Base-by-base conservation (phyloP, 768 basidiomycete species). In the Ephemerocybe angulata region DNA sequence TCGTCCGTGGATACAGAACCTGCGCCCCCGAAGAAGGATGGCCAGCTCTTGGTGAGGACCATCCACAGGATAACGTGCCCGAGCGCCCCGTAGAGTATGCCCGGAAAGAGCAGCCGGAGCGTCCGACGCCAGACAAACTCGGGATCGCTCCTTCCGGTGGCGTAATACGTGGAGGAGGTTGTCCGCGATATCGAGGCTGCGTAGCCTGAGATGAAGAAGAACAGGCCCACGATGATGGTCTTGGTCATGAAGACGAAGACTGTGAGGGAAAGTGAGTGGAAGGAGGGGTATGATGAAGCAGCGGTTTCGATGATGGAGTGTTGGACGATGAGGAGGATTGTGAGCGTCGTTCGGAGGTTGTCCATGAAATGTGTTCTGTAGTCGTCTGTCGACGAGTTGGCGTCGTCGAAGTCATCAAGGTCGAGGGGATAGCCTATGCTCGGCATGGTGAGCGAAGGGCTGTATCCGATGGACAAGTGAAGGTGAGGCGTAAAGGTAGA, bases 201-300 rank as follows among this genome's bases (percentile, higher is more conserved):
- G 33, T 62, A 64, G 21, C 66, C 66, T 0, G 66, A 67, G 3
- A 65, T 62, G 56, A 67, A 62, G 58, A 63, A 65, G 58, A 67
- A 67, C 10, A 56, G 44, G 19, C 54, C 59, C 58, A 63, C 65
- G 15, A 67, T 56, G n/a, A 61, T 54, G 0, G 61, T 51, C 48
- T 63, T 64, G 48, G 60, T 53, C 21, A 54, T 55, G 1, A 57
- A 46, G 25, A 58, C 40, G 37, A 61, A 55, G 6, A 62, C 1
- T 5, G 60, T 47, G 22, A 61, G 37, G 7, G 53, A 30, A n/a
- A 52, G 21, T 17, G 53, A 46, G 17, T 58, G 25, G 27, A 50
- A 38, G 44, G 28, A 25, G 33, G 17, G 54, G 41, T 24, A 33
- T 33, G 38, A 43, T 25, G 19, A 50, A 27, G 22, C 21, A 12